Evolutionary conservation across 768 basidiomycete species (phyloP).

Genomic region (Leccinum sublutescens): DNA sequence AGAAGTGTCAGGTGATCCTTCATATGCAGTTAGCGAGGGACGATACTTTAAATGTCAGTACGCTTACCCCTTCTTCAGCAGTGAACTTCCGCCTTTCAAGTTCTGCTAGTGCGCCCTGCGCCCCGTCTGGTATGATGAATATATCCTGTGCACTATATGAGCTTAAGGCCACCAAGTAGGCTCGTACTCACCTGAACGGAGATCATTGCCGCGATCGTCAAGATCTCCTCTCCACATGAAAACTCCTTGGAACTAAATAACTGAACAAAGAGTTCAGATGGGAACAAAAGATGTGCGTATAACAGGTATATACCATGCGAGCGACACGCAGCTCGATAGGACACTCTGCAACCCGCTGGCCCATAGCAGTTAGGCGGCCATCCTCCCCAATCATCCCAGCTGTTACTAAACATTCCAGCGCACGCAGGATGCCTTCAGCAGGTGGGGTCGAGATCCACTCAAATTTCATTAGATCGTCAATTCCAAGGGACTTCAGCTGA

Average conservation of each 20-base stretch:
- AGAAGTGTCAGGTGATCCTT: slow-evolving; percentile 94
- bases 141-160: slow-evolving; percentile 57
- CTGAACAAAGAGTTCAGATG: slow-evolving; percentile 40
- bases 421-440: slow-evolving; percentile 78
- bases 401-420: slow-evolving; percentile 77
- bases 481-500: slow-evolving; percentile 91
- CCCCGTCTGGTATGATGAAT: slow-evolving; percentile 86
- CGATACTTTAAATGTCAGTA: slow-evolving; percentile 5
- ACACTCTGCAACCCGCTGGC: slow-evolving; percentile 88
- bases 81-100: slow-evolving; percentile 95
- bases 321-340: slow-evolving; percentile 92
- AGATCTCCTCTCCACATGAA: slow-evolving; percentile 90
- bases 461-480: slow-evolving; percentile 94
- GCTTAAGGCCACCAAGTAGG: background rate
- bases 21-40: background rate
- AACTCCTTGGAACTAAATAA: slow-evolving; percentile 83
- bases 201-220: slow-evolving; percentile 96
- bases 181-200: slow-evolving; percentile 69
- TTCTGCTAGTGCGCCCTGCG: slow-evolving; percentile 82
- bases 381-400: slow-evolving; percentile 84
- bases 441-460: slow-evolving; percentile 93
- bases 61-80: slow-evolving; percentile 89
- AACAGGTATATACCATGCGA: slow-evolving; percentile 68
- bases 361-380: slow-evolving; percentile 71
- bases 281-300: background rate